Evolutionary conservation across 2,329 filamentous ascomycete species (phyloP), one percentile per base, ranked within the genome.

Genomic region (Falciphora oryzae): DNA sequence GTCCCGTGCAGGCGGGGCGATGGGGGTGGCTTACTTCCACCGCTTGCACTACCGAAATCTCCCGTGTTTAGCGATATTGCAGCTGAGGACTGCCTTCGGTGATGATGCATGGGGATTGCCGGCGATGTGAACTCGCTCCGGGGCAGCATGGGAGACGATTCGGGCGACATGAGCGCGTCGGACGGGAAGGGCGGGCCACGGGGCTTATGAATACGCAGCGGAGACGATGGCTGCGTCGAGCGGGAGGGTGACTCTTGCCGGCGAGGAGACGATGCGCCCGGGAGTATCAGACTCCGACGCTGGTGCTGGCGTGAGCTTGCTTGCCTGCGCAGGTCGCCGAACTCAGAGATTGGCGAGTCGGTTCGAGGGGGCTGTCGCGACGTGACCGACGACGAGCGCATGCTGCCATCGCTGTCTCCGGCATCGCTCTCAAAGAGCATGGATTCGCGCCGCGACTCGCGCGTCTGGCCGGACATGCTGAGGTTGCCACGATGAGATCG

Each of bases 171-270:
- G 56, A 96, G 73, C 28, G 83, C 84, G 59, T 93, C 90, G 5
- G 85, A 81, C 57, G 81, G 78, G 67, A 81, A 81, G 5, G 83
- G 83, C 38, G 87, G 76, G 31, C 79, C 82, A 44, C 93, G 88
- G 44, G 93, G 90, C 73, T 97, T 98, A 59, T 85, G 84, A 71
- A 96, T 93, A 53, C 94, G 86, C 65, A 99, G 79, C 1, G 95
- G 95, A 1, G 93, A 97, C 1, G 93, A 92, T 3, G 89, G 87
- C 57, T 68, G 69, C 7, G 59, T 63, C 62, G 83, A 81, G 68
- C 94, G 85, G 11, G 90, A 93, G 4, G 95, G 95, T 0, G 95
- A 99, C 71, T 94, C 91, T 72, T 97, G 93, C 31, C 95, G 88
- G 63, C 87, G 89, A 57, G 91, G 91, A 13, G 92, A 96, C 50